phyloP scores from a whole-genome alignment of 371 early-diverging fungal genomes.

The Mortierella sp. region DNA sequence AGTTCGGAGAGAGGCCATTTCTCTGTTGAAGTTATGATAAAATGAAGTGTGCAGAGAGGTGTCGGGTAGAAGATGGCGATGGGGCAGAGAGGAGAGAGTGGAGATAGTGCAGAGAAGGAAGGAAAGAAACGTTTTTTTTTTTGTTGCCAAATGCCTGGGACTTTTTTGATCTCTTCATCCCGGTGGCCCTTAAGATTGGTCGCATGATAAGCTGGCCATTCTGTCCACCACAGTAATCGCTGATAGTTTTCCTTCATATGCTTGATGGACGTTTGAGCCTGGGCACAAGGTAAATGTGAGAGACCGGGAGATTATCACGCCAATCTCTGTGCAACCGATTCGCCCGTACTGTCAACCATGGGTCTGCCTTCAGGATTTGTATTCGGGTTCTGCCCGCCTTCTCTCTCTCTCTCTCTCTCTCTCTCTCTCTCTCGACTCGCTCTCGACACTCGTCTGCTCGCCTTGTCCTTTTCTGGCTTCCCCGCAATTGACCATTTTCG shows the following conservation, averaged over 20 bases:
- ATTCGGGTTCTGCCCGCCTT: conserved; percentile 2
- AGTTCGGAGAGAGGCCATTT: conserved; percentile 50
- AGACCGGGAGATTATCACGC: background rate
- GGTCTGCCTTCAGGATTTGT: background rate
- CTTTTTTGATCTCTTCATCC: too few relatives aligned
- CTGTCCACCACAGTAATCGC: background rate
- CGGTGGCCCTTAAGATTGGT: background rate
- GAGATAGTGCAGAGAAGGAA: conserved; percentile 1
- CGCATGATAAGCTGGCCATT: background rate
- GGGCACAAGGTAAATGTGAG: background rate
- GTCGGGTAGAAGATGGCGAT: background rate
- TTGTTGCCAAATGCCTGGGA: too few relatives aligned
- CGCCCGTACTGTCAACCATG: background rate
- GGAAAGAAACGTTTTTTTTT: background rate
- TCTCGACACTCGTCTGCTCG: background rate
- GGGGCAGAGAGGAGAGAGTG: background rate
- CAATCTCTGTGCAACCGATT: conserved; percentile 3
- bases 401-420: background rate
- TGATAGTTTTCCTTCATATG: conserved; percentile 3
- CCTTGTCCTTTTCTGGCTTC: conserved; percentile 1
- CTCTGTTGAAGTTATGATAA: conserved; percentile 7
- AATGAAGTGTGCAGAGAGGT: background rate
- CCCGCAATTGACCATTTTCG: conserved; percentile 37
- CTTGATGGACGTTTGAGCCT: too few relatives aligned
- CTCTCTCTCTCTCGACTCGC: background rate